Evolutionary conservation across 2,329 filamentous ascomycete genomes (phyloP), one percentile per base, ranked within the genome.

Genomic region (Chaetomium sp.): DNA sequence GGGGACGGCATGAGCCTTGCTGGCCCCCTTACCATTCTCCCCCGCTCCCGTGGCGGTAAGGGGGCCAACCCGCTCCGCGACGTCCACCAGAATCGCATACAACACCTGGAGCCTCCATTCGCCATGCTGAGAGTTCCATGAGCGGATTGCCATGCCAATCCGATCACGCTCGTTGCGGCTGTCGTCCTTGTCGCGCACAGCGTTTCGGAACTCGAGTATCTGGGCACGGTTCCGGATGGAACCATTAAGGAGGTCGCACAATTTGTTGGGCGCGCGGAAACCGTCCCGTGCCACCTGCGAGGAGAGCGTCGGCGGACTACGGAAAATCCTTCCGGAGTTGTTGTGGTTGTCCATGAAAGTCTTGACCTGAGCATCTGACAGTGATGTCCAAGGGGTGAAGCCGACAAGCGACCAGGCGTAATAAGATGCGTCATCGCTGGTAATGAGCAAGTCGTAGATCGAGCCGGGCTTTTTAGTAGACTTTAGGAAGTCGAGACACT

Each of bases 401-500:
- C 89, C 85, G 2, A 85, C 82, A 19, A 95, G 77, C 14, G 88
- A 74, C 91, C 91, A 96, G 6, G 86, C 81, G 45, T 86, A 74
- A 68, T 88, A 91, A n/a, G 71, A 68, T 14, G 86, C 86, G 50
- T 88, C 82, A 0, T 80, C 72, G 52, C 83, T 81, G 11, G 77
- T 78, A 8, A 91, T 70, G 1, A 95, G 76, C 1, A 77, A 65
- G 34, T 75, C 64, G 55, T 79, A 76, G 61, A 81, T 72, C 12
- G 79, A 78, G 0, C 74, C 74, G 1, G 75, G 73, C 2, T 69
- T 73, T 45, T 67, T 69, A 40, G 76, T 74, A 12, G 65, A 64
- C 27, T 72, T 65, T 11, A 89, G 69, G 12, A 73, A 68, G 11
- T 80, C 70, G 1, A 94, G 74, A 35, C 81, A 81, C 40, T 84